Evolutionary conservation across 2,329 filamentous ascomycete genomes (phyloP).

Genomic region (Decorospora gaudefroyi): DNA sequence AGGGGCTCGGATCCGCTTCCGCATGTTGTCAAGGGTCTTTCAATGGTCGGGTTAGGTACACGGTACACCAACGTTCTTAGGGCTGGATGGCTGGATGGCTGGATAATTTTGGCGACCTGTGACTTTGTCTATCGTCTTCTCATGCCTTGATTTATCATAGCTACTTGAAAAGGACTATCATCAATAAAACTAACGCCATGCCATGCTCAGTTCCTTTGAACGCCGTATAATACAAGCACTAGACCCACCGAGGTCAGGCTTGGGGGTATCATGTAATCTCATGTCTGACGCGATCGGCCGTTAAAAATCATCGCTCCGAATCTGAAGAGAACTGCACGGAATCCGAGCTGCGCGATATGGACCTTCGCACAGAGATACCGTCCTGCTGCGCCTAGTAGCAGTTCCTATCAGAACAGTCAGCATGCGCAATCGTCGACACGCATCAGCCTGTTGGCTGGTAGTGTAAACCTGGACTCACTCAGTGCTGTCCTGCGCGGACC

Average conservation of each 20-base stretch:
- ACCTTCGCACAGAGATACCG: too few species aligned
- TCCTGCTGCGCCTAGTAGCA: constrained; percentile 26
- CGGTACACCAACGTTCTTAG: background rate
- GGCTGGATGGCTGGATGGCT: background rate
- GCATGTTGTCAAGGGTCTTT: constrained; percentile 19
- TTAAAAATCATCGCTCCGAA: constrained; percentile 19
- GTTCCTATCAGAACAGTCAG: constrained; percentile 18
- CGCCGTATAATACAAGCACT: constrained; percentile 35
- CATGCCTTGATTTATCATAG: too few species aligned
- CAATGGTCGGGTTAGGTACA: background rate
- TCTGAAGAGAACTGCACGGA: too few species aligned
- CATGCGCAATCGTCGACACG: background rate
- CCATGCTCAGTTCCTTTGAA: constrained; percentile 20
- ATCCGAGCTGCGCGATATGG: too few species aligned
- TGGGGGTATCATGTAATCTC: constrained; percentile 40
- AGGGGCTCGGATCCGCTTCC: constrained; percentile 16
- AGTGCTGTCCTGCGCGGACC: constrained; percentile 67
- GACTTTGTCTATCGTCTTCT: constrained; percentile 6
- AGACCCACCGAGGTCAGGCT: constrained; percentile 13
- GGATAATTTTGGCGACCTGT: constrained; percentile 1
- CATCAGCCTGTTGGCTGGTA: background rate
- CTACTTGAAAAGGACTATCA: background rate
- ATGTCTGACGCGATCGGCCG: constrained; percentile 29
- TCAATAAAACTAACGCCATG: too few species aligned
- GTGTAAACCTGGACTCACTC: constrained; percentile 49